Percentiles rank a stretch among this genome's conserved stretches.
phyloP scores from a whole-genome alignment of 176 grass and related monocot genomes.

The Aegilops sharonensis region DNA sequence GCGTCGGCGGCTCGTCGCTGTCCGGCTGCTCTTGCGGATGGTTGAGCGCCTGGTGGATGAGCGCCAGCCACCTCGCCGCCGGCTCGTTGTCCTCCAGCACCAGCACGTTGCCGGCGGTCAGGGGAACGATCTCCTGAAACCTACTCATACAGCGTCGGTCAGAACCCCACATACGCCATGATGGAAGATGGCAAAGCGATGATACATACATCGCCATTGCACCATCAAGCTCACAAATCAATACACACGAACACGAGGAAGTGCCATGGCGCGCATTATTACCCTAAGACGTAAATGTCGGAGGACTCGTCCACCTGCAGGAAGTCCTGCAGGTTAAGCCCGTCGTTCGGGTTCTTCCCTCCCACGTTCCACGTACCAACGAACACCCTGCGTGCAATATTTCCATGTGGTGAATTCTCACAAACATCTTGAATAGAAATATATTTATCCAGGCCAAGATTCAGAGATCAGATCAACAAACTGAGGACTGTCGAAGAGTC shows the following conservation, averaged over 20 bases:
- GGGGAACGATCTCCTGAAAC: slow-evolving; percentile 98
- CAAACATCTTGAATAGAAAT: not conserved
- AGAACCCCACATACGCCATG: not conserved
- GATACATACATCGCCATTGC: not conserved
- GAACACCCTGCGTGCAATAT: slow-evolving; percentile 48
- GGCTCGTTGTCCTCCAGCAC: slow-evolving; percentile 97
- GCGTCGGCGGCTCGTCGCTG: slow-evolving; percentile 31
- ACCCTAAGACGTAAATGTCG: slow-evolving; percentile 83
- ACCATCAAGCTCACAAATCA: not conserved
- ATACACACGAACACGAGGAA: not conserved
- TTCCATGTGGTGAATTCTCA: not conserved
- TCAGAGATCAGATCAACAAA: not conserved
- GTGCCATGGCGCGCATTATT: not conserved
- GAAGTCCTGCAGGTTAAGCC: slow-evolving; percentile 59
- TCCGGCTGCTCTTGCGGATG: slow-evolving; percentile 36
- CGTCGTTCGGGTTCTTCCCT: slow-evolving; percentile 57
- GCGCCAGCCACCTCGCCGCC: slow-evolving; percentile 72
- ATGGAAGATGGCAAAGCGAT: not conserved
- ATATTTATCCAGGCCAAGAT: not conserved
- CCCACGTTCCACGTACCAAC: slow-evolving; percentile 86
- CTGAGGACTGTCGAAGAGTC: not conserved
- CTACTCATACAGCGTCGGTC: slow-evolving; percentile 19
- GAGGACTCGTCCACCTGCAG: slow-evolving; percentile 64
- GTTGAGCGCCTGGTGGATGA: slow-evolving; percentile 88
- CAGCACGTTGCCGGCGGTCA: slow-evolving; percentile 90